phyloP scores from a whole-genome alignment of 495 filamentous ascomycete genomes.

The Beverwykella pulmonaria region DNA sequence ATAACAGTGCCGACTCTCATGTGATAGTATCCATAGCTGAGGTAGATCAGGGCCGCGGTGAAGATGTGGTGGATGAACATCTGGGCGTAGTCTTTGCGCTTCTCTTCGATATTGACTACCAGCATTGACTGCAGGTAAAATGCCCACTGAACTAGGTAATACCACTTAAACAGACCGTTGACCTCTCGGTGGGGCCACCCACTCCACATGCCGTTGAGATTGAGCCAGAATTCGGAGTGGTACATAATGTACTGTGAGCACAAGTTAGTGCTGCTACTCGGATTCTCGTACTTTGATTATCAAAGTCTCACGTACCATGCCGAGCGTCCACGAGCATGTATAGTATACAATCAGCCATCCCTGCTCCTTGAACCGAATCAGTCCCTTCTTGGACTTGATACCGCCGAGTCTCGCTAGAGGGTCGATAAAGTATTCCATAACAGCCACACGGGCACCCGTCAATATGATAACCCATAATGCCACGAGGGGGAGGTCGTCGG shows the following conservation, averaged over 20 bases:
- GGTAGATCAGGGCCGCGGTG: slow-evolving; percentile 76
- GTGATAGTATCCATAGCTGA: slow-evolving; percentile 80
- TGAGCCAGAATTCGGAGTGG: slow-evolving; percentile 75
- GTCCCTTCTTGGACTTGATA: slow-evolving; percentile 69
- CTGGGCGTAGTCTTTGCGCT: slow-evolving; percentile 90
- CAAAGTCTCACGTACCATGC: slow-evolving; percentile 67
- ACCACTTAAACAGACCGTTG: slow-evolving; percentile 76
- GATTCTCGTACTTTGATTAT: neutral
- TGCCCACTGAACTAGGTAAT: slow-evolving; percentile 85
- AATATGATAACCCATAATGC: slow-evolving; percentile 79
- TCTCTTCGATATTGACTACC: slow-evolving; percentile 90
- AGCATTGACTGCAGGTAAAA: slow-evolving; percentile 96
- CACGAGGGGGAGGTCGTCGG: slow-evolving; percentile 79
- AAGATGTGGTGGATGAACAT: slow-evolving; percentile 96
- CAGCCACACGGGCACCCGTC: slow-evolving; percentile 79
- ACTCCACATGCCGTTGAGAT: slow-evolving; percentile 77
- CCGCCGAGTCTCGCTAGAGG: slow-evolving; percentile 72
- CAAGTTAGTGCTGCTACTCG: neutral
- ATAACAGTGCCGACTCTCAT: slow-evolving; percentile 88
- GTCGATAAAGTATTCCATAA: slow-evolving; percentile 82
- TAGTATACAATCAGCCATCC: slow-evolving; percentile 87
- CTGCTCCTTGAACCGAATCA: slow-evolving; percentile 86
- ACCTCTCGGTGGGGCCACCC: slow-evolving; percentile 78
- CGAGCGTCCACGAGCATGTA: slow-evolving; percentile 73
- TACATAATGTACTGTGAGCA: slow-evolving; percentile 72